Evolutionary conservation across 768 basidiomycete species (phyloP), one percentile per base, ranked within the genome.

Genomic region (Lactarius indigo): DNA sequence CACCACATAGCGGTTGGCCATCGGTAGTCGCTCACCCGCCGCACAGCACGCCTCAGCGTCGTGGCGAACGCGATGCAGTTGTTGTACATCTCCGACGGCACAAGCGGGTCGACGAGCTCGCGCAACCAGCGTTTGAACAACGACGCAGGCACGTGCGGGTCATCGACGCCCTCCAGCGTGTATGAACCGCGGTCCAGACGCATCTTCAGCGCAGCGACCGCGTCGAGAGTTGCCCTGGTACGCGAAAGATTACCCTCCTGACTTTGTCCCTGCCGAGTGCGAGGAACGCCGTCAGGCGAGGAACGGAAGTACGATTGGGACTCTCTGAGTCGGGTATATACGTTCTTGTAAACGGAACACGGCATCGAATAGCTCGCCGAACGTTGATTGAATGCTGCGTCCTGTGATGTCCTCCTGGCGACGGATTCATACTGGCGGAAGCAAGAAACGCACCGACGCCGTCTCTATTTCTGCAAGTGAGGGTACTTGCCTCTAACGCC

Each of bases 311-410:
- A 98, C 92, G 75, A 95, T 93, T 20, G 95, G 95, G 15, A 96
- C 88, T 75, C 87, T 90, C 71, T 90, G 86, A 62, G 85, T 80
- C 2, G 94, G 91, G 72, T 96, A 96, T 59, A 89, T 92, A 50
- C 91, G 85, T 73, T 89, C 87, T 77, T 97, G 95, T 12, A 94
- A 79, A 55, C 90, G 82, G 77, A 91, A 88, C 66, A 94, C 90
- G 30, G 87, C 87, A 69, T 91, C 91, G 15, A 98, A 81, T 0
- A 92, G 88, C 79, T 96, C 94, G 17, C 94, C 94, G 72, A 97
- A 98, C 1, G 91, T 94, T 1, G 93, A 95, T 95, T 91, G 79
- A 97, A 98, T 9, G 96, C 94, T 31, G 94, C 94, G 72, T 95
- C 93, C 86, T 92, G 72, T 13, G 60, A 58, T 61, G 35, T 12